Percentiles rank a stretch among this genome's conserved stretches.
phyloP scores from a whole-genome alignment of 2,329 filamentous ascomycete species.

The Calonectria pseudoturangicola region DNA sequence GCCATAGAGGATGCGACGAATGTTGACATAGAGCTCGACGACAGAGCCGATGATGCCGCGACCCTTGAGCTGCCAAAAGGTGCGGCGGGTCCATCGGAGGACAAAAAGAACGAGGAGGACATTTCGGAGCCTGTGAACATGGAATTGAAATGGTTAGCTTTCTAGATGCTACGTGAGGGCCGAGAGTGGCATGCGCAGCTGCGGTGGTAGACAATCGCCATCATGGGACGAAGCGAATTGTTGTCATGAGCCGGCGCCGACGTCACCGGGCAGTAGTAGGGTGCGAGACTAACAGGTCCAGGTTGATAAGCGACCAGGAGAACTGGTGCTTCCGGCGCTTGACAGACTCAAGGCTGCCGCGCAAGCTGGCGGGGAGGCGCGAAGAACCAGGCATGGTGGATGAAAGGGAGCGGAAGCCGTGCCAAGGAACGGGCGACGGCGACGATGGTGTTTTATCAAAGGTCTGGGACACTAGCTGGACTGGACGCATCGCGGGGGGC shows the following conservation, averaged over 20 bases:
- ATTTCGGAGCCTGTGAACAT: slow-evolving; percentile 80
- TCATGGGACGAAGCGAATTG: neutral
- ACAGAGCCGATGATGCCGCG: slow-evolving; percentile 89
- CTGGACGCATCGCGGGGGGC: slow-evolving; percentile 51
- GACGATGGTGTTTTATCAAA: slow-evolving; percentile 34
- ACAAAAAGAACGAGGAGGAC: slow-evolving; percentile 93
- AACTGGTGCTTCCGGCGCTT: slow-evolving; percentile 74
- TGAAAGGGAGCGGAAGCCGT: slow-evolving; percentile 15
- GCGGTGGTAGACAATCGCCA: neutral
- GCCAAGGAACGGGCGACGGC: slow-evolving; percentile 24
- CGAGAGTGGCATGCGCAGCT: neutral
- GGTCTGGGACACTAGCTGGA: slow-evolving; percentile 31
- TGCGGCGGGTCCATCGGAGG: slow-evolving; percentile 86
- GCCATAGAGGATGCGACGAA: slow-evolving; percentile 85
- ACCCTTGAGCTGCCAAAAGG: slow-evolving; percentile 89
- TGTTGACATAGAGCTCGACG: slow-evolving; percentile 81
- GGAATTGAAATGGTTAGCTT: slow-evolving; percentile 29
- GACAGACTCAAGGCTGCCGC: slow-evolving; percentile 78
- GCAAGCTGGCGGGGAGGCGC: slow-evolving; percentile 81
- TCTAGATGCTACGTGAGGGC: neutral
- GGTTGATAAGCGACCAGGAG: slow-evolving; percentile 76
- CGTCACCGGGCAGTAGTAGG: neutral
- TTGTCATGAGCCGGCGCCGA: slow-evolving; percentile 19
- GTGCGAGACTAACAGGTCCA: slow-evolving; percentile 78
- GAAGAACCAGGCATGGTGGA: slow-evolving; percentile 78